Conservation (phyloP, 768 basidiomycete genomes). For the Gloeostereum incarnatum region DNA sequence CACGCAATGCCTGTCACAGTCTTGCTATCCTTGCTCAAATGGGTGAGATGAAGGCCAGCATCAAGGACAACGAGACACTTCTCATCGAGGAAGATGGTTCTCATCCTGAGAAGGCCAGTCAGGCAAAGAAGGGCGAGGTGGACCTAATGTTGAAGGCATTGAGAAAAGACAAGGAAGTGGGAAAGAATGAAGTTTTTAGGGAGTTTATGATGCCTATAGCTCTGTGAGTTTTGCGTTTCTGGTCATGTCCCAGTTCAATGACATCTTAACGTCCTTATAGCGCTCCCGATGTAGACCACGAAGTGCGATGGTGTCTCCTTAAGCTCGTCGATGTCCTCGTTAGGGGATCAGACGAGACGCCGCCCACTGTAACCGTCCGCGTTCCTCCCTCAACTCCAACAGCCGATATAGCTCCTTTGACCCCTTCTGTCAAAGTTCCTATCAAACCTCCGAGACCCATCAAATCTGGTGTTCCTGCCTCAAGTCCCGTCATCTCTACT, state of each 20-base stretch:
- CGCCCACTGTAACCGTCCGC: constrained; percentile 51
- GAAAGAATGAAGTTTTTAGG: constrained; percentile 69
- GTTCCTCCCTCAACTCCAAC: constrained; percentile 73
- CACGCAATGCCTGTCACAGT: constrained; percentile 78
- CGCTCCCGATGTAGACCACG: constrained; percentile 69
- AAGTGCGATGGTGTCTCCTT: constrained; percentile 85
- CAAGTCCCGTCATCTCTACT: constrained; percentile 28
- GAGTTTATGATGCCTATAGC: constrained; percentile 77
- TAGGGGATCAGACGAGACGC: constrained; percentile 75
- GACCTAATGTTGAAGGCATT: constrained; percentile 82
- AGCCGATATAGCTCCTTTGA: constrained; percentile 45
- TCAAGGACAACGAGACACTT: constrained; percentile 68
- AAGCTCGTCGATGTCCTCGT: constrained; percentile 89
- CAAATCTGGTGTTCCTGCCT: constrained; percentile 28
- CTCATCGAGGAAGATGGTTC: constrained; percentile 85
- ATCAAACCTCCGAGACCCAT: constrained; percentile 29
- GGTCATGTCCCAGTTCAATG: constrained; percentile 1
- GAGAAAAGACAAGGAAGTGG: constrained; percentile 79
- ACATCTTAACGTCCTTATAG: constrained; percentile 28
- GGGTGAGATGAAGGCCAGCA: constrained; percentile 77
- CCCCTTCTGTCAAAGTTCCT: constrained; percentile 43
- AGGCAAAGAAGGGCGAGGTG: constrained; percentile 73
- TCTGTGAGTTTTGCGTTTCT: constrained; percentile 40
- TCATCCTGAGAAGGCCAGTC: constrained; percentile 58
- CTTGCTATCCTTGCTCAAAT: constrained; percentile 79